Conservation (phyloP, 805 yeast genomes). For the Metschnikowia lochheadii region DNA sequence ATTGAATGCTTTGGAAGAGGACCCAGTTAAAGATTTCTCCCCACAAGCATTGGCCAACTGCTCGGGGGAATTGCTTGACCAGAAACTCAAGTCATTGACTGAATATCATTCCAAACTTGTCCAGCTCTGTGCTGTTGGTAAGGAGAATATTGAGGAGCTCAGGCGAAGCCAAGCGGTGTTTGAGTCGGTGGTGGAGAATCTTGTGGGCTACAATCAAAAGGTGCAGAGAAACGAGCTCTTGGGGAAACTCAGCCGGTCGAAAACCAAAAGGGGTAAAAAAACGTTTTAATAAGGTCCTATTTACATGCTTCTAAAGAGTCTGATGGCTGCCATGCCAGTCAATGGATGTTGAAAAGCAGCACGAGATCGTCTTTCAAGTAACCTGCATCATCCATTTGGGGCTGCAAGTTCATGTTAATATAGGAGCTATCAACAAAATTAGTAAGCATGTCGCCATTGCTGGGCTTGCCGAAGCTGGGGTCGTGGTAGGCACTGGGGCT, state of each 20-base stretch:
- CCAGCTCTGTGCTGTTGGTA: slow-evolving; percentile 45
- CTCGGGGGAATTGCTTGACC: slow-evolving; percentile 23
- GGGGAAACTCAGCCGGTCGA: slow-evolving; percentile 29
- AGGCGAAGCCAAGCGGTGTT: slow-evolving; percentile 67
- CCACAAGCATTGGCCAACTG: slow-evolving; percentile 22
- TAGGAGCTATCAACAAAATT: slow-evolving; percentile 41
- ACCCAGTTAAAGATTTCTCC: slow-evolving; percentile 31
- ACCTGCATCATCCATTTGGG: slow-evolving; percentile 15
- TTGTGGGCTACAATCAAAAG: slow-evolving; percentile 88
- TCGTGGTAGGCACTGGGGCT: slow-evolving; percentile 6
- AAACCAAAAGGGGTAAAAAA: slow-evolving; percentile 19
- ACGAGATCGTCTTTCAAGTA: slow-evolving; percentile 18
- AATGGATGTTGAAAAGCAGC: slow-evolving; percentile 10
- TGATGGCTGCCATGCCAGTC: background rate
- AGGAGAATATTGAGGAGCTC: slow-evolving; percentile 44
- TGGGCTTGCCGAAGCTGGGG: slow-evolving; percentile 6
- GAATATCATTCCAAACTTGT: slow-evolving; percentile 25
- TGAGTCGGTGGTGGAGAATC: slow-evolving; percentile 83
- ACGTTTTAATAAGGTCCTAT: slow-evolving; percentile 6
- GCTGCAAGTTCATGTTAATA: slow-evolving; percentile 41
- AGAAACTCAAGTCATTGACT: slow-evolving; percentile 33
- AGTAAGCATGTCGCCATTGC: slow-evolving; percentile 20
- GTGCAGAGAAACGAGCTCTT: slow-evolving; percentile 49
- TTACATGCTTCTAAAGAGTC: background rate
- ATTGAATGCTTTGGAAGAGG: slow-evolving; percentile 31